Evolutionary conservation across 176 grass and related monocot genomes (phyloP), one percentile per base, ranked within the genome.

Genomic region (Tuctoria greenei): DNA sequence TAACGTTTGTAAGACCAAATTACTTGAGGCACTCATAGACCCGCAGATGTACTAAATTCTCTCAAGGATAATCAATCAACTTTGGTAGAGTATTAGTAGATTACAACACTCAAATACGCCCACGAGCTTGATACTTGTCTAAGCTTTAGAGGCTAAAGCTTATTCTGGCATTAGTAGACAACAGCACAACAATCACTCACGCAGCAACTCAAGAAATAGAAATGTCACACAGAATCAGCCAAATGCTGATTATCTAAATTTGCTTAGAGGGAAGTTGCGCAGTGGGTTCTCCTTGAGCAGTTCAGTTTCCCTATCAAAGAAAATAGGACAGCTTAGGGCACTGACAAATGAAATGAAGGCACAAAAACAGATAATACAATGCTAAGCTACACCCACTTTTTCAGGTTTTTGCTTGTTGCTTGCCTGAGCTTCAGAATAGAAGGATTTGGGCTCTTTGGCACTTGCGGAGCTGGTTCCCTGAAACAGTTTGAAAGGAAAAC

Each of bases 221-320:
- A 79, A 73, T 46, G 38, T 26, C 64, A 20, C 38, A 65, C 20
- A 51, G 58, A 39, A 85, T 17, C 36, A 77, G 23, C 72, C 17
- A 34, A 43, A 8, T 62, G 37, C 61, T 74, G 75, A 74, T 83
- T 84, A 99, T 90, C 95, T 95, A 71, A 99, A 82, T 62, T 82
- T 88, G 69, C 76, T 92, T 8, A 86, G 47, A 62, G 87, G 85
- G 49, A 99, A 95, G 74, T 99, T 95, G 64, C 83, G 89, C 79
- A 99, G 62, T 3, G 95, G 95, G 20, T 99, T 88, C 79, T 95
- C 89, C 79, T 86, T 92, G 36, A 99, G 89, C 82, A 99, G 63
- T 88, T 99, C 95, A 26, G 91, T 90, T 92, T 99, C 91, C 82
- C 95, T 99, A 80, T 73, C 63, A 89, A 83, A 90, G 15, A 67